A percentile compares a stretch with the other conserved stretches of the same genome.
These are phyloP conservation scores for Aspergillus quadricinctus DNA, from an alignment of 2,329 filamentous ascomycete genomes.

Conservation along the genomic window DNA sequence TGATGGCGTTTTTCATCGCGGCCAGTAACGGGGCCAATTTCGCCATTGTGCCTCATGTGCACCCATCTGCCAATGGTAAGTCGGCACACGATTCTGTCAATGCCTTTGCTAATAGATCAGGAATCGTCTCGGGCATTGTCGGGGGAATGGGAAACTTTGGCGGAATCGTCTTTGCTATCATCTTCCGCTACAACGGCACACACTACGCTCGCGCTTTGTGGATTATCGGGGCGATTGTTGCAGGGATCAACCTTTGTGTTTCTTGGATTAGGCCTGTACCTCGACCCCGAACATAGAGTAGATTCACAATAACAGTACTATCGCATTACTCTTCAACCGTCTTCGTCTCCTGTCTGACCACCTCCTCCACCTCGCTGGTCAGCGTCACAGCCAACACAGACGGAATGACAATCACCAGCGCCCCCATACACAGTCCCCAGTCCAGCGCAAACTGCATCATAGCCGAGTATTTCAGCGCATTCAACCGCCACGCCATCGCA, in stretches of 20 bases:
- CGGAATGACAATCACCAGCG: conserved; percentile 41
- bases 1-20: conserved; percentile 78
- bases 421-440: conserved; percentile 45
- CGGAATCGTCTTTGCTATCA: conserved; percentile 76
- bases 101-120: conserved; percentile 20
- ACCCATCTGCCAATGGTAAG: conserved; percentile 73
- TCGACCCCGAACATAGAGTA: neutral
- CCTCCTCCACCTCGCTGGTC: conserved; percentile 19
- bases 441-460: conserved; percentile 46
- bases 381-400: conserved; percentile 40
- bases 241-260: conserved; percentile 64
- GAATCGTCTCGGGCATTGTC: conserved; percentile 67
- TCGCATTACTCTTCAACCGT: neutral
- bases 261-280: conserved; percentile 57
- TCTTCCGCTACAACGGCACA: conserved; percentile 70
- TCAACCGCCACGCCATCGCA: conserved; percentile 46
- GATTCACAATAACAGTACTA: neutral
- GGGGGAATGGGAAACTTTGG: conserved; percentile 81
- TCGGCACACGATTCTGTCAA: no score
- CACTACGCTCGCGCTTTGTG: conserved; percentile 69
- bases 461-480: conserved; percentile 31
- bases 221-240: conserved; percentile 74
- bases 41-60: conserved; percentile 79
- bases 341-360: conserved; percentile 3
- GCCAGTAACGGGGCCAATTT: conserved; percentile 85